phyloP scores from a whole-genome alignment of 768 basidiomycete genomes.

The Trametes coccinea region DNA sequence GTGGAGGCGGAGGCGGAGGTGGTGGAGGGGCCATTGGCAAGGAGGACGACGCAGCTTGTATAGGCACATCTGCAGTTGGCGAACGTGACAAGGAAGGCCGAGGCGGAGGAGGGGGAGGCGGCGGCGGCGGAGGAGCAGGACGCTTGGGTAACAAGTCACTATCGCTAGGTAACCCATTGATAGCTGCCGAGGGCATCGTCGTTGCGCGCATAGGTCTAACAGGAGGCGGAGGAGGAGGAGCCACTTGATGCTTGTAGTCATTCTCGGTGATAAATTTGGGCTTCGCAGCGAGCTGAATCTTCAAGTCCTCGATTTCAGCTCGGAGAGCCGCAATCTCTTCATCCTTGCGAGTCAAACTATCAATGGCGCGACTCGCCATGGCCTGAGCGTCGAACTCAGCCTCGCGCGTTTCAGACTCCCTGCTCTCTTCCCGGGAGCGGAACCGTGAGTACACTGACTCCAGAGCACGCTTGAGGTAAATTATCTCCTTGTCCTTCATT shows the following conservation, averaged over 20 bases:
- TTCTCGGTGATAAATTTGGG: slow-evolving; percentile 59
- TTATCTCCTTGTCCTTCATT: slow-evolving; percentile 70
- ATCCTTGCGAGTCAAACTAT: slow-evolving; percentile 67
- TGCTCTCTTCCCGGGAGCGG: slow-evolving; percentile 52
- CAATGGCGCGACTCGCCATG: slow-evolving; percentile 72
- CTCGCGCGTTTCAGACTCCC: slow-evolving; percentile 40
- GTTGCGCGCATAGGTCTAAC: slow-evolving; percentile 36
- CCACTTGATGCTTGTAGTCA: slow-evolving; percentile 66
- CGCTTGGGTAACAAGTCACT: slow-evolving; percentile 3
- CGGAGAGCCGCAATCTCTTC: slow-evolving; percentile 57
- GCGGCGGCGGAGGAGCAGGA: slow-evolving; percentile 1
- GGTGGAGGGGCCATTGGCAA: slow-evolving; percentile 31
- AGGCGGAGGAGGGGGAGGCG: neutral
- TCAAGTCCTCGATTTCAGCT: slow-evolving; percentile 50
- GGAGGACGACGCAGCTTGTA: slow-evolving; percentile 26
- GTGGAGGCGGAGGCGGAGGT: slow-evolving; percentile 28
- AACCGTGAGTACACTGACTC: slow-evolving; percentile 88
- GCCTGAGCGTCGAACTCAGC: slow-evolving; percentile 62
- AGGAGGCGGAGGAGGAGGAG: slow-evolving; percentile 64
- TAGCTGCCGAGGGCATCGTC: slow-evolving; percentile 6
- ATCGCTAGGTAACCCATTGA: slow-evolving; percentile 8
- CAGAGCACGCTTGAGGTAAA: slow-evolving; percentile 80
- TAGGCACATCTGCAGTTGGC: neutral
- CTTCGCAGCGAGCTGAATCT: slow-evolving; percentile 50
- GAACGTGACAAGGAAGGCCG: slow-evolving; percentile 4